Evolutionary conservation across 1,284 basidiomycete species (phyloP).

Genomic region (Irpex sp.): DNA sequence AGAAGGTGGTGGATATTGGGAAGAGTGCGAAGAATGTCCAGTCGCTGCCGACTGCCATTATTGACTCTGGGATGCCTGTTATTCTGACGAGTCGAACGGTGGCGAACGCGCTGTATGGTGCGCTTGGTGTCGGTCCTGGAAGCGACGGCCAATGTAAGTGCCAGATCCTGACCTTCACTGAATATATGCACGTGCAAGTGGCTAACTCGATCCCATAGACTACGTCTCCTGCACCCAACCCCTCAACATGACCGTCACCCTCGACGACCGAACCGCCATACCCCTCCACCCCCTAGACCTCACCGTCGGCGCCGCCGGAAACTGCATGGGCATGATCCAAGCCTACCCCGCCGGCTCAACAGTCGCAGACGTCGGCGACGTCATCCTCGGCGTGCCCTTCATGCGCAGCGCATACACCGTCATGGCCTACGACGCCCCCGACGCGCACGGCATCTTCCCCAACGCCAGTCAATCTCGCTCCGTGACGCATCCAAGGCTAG

Average conservation of each 20-base stretch:
- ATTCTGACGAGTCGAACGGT: conserved; percentile 56
- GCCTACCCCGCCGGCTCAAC: conserved; percentile 24
- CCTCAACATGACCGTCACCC: conserved; percentile 63
- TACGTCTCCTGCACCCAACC: conserved; percentile 68
- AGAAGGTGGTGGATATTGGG: conserved; percentile 22
- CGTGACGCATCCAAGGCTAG: conserved; percentile 45
- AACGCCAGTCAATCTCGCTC: conserved; percentile 8
- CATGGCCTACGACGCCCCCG: conserved; percentile 56
- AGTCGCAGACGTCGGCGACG: conserved; percentile 42
- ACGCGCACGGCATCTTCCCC: conserved; percentile 42
- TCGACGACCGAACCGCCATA: conserved; percentile 52
- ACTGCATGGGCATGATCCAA: conserved; percentile 67
- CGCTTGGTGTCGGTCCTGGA: conserved; percentile 55
- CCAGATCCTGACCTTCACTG: too few species aligned
- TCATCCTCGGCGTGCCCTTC: conserved; percentile 73
- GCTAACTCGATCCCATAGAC: conserved; percentile 36
- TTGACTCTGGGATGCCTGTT: conserved; percentile 65
- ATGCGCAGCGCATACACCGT: conserved; percentile 71
- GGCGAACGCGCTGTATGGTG: conserved; percentile 79
- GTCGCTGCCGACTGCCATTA: conserved; percentile 52
- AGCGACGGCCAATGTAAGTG: conserved; percentile 61
- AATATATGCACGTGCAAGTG: too few species aligned
- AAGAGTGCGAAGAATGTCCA: conserved; percentile 27
- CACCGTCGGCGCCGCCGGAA: conserved; percentile 35
- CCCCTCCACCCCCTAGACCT: conserved; percentile 72